These are phyloP conservation scores for Trifolium fragiferum DNA, from an alignment of 306 rosid genomes.

Conservation along the genomic window DNA sequence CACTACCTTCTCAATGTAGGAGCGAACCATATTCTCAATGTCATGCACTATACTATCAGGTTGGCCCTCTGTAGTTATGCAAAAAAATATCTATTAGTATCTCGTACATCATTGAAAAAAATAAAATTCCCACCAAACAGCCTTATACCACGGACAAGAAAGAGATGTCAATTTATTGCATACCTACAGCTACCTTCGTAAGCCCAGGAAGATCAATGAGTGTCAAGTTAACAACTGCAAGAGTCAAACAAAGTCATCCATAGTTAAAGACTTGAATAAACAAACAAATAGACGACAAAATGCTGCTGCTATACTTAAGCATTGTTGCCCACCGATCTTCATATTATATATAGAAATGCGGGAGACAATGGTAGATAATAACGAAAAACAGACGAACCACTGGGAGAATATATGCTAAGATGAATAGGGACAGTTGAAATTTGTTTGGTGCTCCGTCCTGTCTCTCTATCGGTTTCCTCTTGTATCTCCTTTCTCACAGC, in stretches of 20 bases:
- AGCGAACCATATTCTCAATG: constrained; percentile 94
- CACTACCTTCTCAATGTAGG: constrained; percentile 91
- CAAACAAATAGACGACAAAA: constrained; percentile 9
- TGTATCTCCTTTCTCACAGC: constrained; percentile 94
- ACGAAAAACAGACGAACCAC: constrained; percentile 56
- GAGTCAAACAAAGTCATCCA: constrained; percentile 35
- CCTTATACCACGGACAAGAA: constrained; percentile 29
- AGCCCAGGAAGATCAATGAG: constrained; percentile 98
- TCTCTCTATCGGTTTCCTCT: constrained; percentile 98
- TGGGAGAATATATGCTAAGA: constrained; percentile 91
- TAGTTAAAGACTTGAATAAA: background rate
- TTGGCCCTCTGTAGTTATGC: constrained; percentile 76
- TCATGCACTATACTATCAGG: constrained; percentile 87
- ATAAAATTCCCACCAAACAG: background rate
- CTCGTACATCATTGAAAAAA: constrained; percentile 5
- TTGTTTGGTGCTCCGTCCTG: constrained; percentile 78
- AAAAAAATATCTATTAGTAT: constrained; percentile 35
- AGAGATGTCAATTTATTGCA: constrained; percentile 37
- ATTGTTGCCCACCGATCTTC: constrained; percentile 12
- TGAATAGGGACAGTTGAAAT: constrained; percentile 94
- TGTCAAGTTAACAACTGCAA: constrained; percentile 93
- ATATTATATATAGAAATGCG: background rate
- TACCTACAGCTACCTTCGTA: constrained; percentile 96
- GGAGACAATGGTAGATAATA: constrained; percentile 10
- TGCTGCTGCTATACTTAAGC: background rate